Base-by-base conservation (phyloP, 108 stramenopile species). In the Aurantiochytrium sp. region DNA sequence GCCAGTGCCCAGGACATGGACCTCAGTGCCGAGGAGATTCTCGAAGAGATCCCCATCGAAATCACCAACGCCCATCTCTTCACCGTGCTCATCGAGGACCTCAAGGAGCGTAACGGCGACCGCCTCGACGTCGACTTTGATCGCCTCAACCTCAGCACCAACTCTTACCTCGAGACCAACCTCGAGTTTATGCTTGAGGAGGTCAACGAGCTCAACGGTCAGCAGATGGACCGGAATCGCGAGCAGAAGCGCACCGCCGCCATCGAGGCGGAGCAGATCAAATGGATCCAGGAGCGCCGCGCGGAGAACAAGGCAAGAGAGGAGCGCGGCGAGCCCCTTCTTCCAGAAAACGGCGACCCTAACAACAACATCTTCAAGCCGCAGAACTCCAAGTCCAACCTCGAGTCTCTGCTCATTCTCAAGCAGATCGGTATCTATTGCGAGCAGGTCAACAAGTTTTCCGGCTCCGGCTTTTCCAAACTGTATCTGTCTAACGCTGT, bases 151-250 rank as follows among this genome's bases (percentile, higher is more conserved):
- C 58, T 98, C 90, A 96, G 93, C 91, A 96, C 96, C 55, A 97
- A 98, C 90, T 94, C 97, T 14, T 97, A 96, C 92, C 93, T 98
- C 72, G 97, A 98, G 90, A 97, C 97, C 89, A 96, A 98, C 89
- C 92, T 99, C 71, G 97, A 98, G 93, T 96, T 96, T 91, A 89
- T 98, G 72, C 95, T 96, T 90, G 94, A 93, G 59, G 97, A 97
- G 97, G 97, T 98, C 28, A 98, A 98, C 91, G 98, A 98, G 83
- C 91, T 98, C 72, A 94, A 97, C 6, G 93, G 92, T 21, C 96
- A 98, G 90, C 97, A 98, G 90, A 91, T 93, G 83, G 44, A 91
- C 10, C 58, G 88, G 44, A 58, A 89, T 42, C 28, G 71, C 8
- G 72, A 64, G 57, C 87, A 91, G 72, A 59, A 60, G 59, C 88